Conservation (phyloP, 2,329 filamentous ascomycete genomes). For the Aureobasidium musti region DNA sequence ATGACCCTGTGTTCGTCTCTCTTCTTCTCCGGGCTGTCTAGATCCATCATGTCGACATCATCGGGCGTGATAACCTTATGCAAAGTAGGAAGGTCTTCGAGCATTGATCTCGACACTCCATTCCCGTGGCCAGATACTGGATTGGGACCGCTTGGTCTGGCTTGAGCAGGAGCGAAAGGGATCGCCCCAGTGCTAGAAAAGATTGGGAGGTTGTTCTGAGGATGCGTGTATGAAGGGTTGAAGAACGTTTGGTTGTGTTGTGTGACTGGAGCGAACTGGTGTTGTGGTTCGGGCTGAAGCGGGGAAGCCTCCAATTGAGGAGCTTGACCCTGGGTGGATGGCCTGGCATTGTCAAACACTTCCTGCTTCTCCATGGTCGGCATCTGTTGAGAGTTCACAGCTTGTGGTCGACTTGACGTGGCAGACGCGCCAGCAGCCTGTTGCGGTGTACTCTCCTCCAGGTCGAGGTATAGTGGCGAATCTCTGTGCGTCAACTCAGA, state of each 20-base stretch:
- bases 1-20: background rate
- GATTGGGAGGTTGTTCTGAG: constrained; percentile 25
- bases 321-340: background rate
- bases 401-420: background rate
- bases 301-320: background rate
- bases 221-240: constrained; percentile 23
- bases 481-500: constrained; percentile 7
- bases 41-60: constrained; percentile 24
- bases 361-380: background rate
- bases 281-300: background rate
- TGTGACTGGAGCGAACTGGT: background rate
- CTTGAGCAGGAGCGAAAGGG: constrained; percentile 35
- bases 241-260: constrained; percentile 1
- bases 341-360: background rate
- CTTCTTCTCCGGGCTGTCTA: constrained; percentile 18
- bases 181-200: constrained; percentile 39
- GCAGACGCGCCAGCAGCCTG: background rate
- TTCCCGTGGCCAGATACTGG: constrained; percentile 28
- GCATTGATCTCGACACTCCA: constrained; percentile 31
- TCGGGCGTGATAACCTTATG: background rate
- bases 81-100: constrained; percentile 13
- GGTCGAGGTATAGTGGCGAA: constrained; percentile 4
- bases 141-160: background rate
- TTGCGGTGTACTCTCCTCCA: background rate
- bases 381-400: background rate